Percentiles rank a stretch among this genome's conserved stretches.
phyloP scores from a whole-genome alignment of 2,329 filamentous ascomycete species.

The Fonsecaea monophora region DNA sequence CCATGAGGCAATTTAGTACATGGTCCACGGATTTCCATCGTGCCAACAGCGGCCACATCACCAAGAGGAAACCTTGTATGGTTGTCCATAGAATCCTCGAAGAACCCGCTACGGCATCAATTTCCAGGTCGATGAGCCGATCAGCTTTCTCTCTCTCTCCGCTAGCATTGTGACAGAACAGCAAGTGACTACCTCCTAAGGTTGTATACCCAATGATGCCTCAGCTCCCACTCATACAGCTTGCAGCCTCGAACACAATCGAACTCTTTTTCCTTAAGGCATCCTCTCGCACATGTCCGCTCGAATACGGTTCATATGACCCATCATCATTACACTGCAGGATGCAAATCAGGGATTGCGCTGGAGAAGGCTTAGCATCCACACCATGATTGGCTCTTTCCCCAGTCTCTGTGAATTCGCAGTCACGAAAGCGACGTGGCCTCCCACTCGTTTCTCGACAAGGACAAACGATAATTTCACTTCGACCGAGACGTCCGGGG shows the following conservation, averaged over 20 bases:
- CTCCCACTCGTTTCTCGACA: neutral
- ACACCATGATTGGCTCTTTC: neutral
- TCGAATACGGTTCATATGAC: neutral
- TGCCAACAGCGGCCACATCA: neutral
- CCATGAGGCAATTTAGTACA: neutral
- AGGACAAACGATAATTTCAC: neutral
- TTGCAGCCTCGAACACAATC: neutral
- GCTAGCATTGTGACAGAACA: neutral
- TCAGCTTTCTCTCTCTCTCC: neutral
- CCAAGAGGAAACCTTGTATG: neutral
- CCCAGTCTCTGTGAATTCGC: neutral
- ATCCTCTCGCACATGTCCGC: neutral
- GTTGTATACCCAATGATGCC: neutral
- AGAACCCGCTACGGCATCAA: neutral
- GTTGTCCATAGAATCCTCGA: neutral
- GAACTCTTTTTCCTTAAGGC: neutral
- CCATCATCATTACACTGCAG: conserved; percentile 2
- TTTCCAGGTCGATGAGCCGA: neutral
- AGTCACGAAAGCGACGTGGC: neutral
- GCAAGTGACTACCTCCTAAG: too few species aligned
- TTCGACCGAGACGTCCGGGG: neutral
- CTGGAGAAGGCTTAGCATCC: neutral
- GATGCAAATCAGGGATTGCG: neutral
- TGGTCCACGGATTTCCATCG: neutral
- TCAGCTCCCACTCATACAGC: neutral